Base-by-base conservation (phyloP, 495 filamentous ascomycete species). In the Penicillium parvum region DNA sequence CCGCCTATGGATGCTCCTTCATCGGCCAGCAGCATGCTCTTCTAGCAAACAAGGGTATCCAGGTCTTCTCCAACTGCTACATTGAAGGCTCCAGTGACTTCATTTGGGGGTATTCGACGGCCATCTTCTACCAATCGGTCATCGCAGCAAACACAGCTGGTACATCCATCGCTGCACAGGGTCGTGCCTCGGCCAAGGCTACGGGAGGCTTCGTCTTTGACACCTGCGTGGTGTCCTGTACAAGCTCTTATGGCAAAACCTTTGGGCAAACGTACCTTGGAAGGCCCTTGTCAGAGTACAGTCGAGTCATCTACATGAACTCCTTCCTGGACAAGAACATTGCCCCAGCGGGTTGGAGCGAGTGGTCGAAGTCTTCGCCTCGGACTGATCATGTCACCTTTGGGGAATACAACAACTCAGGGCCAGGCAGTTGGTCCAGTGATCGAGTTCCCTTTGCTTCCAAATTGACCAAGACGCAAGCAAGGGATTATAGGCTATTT, bases 81-180 rank as follows among this genome's bases (percentile, higher is more conserved):
- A 75, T 83, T 41, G 65, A 46, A 29, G 52, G 52, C 11, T 49
- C 52, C 12, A 26, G 52, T 21, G 80, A 83, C 47, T 83, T 80
- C 52, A 75, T 84, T 47, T 83, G 81, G 58, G 81, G 81, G 74
- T 81, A 83, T 43, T 75, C 81, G 43, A 59, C 66, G 25, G 67
- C 63, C 20, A 73, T 76, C 44, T 75, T 84, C 29, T 55, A 65
- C 4, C 74, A 81, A 11, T 53, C 73, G 12, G 64, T 65, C 5
- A 65, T 61, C 2, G 57, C 42, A 12, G 41, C 60, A 2, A 64
- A 82, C 47, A 77, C 78, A 9, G 79, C 79, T n/a, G 77, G 71
- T 32, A 79, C 79, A 14, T 64, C 78, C 14, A 60, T 71, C 36
- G 63, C 65, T 1, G 59, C 66, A 16, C 61, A 55, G 16, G 73